Conservation (phyloP, 345 rosid species). For the Triadica sebifera region DNA sequence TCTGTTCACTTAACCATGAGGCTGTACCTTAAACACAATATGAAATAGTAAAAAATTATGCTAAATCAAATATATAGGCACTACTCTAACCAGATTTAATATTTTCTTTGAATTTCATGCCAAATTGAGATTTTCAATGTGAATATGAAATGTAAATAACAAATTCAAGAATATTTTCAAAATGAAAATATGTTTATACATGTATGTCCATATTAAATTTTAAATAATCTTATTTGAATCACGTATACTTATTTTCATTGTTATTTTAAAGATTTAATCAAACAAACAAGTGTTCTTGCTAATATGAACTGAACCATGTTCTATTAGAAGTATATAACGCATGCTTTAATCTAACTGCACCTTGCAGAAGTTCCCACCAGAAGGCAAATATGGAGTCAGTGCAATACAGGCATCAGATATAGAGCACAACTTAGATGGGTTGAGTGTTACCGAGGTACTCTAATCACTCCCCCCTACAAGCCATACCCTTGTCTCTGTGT, state of each 20-base stretch:
- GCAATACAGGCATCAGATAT: conserved; percentile 34
- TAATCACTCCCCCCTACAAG: background rate
- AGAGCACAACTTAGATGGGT: conserved; percentile 48
- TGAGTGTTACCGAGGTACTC: conserved; percentile 34
- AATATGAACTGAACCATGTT: background rate
- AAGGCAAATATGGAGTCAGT: conserved; percentile 40
- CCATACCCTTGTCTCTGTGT: background rate
- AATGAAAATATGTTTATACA: background rate
- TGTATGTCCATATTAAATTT: background rate
- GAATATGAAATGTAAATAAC: background rate
- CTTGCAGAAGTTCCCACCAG: conserved; percentile 53
- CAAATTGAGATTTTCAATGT: background rate
- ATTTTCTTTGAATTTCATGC: background rate
- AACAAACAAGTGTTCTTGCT: background rate
- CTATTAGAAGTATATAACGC: background rate
- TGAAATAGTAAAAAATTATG: background rate
- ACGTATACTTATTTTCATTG: background rate
- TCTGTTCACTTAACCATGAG: background rate
- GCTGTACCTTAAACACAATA: background rate
- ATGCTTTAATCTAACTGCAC: background rate
- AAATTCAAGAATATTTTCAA: background rate
- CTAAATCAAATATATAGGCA: background rate
- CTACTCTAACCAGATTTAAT: background rate
- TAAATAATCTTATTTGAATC: background rate
- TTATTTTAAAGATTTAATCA: background rate